Evolutionary conservation across 2,329 filamentous ascomycete genomes (phyloP).

Genomic region (Cercospora berteroae): DNA sequence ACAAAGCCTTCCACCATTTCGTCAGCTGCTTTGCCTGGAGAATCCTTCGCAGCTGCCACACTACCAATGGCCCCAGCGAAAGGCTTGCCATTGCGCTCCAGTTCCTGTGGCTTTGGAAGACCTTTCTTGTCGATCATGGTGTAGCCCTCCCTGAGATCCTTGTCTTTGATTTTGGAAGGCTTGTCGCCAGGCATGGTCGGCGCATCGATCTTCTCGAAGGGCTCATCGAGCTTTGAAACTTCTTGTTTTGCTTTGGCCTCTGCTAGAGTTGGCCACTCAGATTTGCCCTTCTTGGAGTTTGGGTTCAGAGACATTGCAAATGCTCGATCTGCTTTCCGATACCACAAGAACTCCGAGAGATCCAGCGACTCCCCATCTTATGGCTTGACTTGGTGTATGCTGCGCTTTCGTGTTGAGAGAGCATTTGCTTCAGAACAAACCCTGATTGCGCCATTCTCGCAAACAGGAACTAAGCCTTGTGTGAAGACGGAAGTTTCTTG

Average conservation of each 20-base stretch:
- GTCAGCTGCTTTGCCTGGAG: background rate
- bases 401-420: background rate
- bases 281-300: background rate
- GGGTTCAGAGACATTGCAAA: background rate
- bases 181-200: background rate
- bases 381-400: background rate
- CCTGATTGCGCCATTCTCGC: background rate
- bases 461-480: background rate
- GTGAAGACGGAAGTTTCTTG: background rate
- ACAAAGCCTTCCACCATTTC: background rate
- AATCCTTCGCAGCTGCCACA: background rate
- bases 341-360: background rate
- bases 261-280: background rate
- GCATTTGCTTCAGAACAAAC: background rate
- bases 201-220: background rate
- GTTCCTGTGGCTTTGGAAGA: background rate
- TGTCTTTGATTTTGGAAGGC: background rate
- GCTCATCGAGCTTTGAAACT: background rate
- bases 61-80: background rate
- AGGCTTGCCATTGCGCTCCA: constrained; percentile 2
- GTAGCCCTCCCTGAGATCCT: background rate
- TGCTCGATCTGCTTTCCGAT: background rate
- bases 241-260: background rate
- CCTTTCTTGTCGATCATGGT: background rate
- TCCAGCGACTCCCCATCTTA: background rate